Evolutionary conservation across 345 rosid species (phyloP).

Genomic region (Lepidium aucheri): DNA sequence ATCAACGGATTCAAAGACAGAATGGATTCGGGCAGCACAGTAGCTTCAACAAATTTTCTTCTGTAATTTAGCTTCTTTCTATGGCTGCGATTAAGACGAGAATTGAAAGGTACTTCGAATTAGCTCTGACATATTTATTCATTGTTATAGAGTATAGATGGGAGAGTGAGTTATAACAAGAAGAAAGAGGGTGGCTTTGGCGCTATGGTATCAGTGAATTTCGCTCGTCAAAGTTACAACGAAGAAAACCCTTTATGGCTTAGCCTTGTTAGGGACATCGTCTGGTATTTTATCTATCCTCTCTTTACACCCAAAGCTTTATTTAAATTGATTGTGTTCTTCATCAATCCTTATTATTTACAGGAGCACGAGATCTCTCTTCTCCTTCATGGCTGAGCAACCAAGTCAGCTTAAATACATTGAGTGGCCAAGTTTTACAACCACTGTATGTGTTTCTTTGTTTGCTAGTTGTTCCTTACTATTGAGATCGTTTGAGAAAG

Average conservation of each 20-base stretch:
- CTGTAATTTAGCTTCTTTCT: background rate
- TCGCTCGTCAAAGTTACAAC: slow-evolving; percentile 22
- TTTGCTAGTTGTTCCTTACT: too few species aligned
- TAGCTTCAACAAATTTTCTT: background rate
- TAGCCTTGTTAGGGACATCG: slow-evolving; percentile 39
- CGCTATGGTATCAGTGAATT: slow-evolving; percentile 13
- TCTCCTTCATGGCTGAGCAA: slow-evolving; percentile 56
- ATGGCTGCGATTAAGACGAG: background rate
- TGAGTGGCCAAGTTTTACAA: slow-evolving; percentile 72
- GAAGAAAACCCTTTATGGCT: slow-evolving; percentile 42
- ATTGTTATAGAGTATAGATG: slow-evolving; percentile 13
- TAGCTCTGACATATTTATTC: too few species aligned
- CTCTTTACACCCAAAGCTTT: too few species aligned
- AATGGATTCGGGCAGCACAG: slow-evolving; percentile 1
- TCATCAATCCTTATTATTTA: too few species aligned
- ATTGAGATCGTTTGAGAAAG: too few species aligned
- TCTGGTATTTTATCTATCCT: too few species aligned
- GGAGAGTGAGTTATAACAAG: slow-evolving; percentile 7
- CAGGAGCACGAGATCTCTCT: slow-evolving; percentile 48
- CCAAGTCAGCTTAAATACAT: slow-evolving; percentile 77
- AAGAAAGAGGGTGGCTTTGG: background rate
- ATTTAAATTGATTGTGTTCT: too few species aligned
- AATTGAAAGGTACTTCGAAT: background rate
- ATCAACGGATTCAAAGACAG: too few species aligned
- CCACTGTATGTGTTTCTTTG: too few species aligned